Evolutionary conservation across 108 stramenopile genomes (phyloP).

Genomic region (Discostella pseudostelligera): DNA sequence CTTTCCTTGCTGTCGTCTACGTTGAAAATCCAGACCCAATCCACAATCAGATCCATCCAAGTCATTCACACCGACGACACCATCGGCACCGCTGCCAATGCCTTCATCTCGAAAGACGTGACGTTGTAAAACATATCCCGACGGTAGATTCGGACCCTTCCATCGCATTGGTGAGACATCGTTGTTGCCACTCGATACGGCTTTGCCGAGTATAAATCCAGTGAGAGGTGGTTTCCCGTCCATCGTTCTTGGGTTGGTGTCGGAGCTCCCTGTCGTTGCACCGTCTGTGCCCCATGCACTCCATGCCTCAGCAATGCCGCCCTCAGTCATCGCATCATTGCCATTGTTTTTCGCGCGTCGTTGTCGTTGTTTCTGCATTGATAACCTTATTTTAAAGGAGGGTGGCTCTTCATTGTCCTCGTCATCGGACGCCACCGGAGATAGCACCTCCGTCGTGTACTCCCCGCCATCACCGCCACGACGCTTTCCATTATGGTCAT

Average conservation of each 20-base stretch:
- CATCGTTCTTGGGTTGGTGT: conserved; percentile 5
- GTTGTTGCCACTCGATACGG: not conserved
- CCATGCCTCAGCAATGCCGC: conserved; percentile 37
- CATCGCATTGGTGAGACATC: conserved; percentile 13
- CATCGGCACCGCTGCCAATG: not conserved
- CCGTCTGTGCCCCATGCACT: conserved; percentile 37
- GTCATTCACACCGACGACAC: not conserved
- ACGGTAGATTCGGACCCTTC: conserved; percentile 38
- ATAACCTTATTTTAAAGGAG: too few species aligned
- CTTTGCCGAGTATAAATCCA: conserved; percentile 32
- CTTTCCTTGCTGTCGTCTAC: conserved; percentile 1
- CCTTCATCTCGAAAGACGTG: conserved; percentile 33
- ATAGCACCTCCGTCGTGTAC: conserved; percentile 38
- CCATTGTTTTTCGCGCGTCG: not conserved
- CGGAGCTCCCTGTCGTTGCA: not conserved
- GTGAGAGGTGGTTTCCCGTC: conserved; percentile 42
- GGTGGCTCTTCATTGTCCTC: conserved; percentile 18
- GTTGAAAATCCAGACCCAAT: conserved; percentile 34
- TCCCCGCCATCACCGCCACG: conserved; percentile 8
- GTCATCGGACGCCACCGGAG: conserved; percentile 47
- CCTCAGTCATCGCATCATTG: not conserved
- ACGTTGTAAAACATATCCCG: conserved; percentile 39
- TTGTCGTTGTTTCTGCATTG: not conserved
- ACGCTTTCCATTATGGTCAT: not conserved
- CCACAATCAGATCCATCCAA: conserved; percentile 26